Conservation (phyloP, 2,329 filamentous ascomycete genomes). For the Immersiporthe knoxdaviesiana region DNA sequence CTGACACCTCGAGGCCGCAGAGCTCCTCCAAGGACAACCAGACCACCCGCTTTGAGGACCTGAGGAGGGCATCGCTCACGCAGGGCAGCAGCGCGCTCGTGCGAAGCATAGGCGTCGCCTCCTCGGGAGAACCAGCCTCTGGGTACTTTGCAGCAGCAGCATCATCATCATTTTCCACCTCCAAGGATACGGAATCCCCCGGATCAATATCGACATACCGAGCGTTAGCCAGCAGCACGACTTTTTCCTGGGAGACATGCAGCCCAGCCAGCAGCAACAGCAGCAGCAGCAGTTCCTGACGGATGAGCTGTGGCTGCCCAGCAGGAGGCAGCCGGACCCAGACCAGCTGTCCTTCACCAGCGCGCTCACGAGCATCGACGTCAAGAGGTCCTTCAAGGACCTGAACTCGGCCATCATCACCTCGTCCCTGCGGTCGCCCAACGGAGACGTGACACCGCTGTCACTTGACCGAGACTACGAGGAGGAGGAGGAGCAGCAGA, state of each 20-base stretch:
- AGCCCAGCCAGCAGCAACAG: conserved; percentile 15
- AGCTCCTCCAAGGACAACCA: conserved; percentile 41
- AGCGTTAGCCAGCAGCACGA: conserved; percentile 10
- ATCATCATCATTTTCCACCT: too few species aligned
- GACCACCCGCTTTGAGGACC: conserved; percentile 32
- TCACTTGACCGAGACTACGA: conserved; percentile 14
- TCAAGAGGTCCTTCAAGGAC: conserved; percentile 26
- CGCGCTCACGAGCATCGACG: conserved; percentile 32
- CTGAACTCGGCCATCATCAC: background rate
- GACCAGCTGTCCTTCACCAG: conserved; percentile 34
- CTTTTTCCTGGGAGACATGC: conserved; percentile 5
- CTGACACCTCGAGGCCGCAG: conserved; percentile 48
- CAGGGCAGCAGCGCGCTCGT: conserved; percentile 9
- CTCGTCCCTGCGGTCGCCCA: conserved; percentile 3
- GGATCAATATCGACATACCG: conserved; percentile 20
- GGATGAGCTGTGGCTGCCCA: conserved; percentile 30
- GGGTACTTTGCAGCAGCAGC: background rate
- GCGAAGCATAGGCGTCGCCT: background rate
- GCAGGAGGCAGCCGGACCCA: conserved; percentile 33
- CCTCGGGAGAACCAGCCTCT: background rate
- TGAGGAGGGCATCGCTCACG: conserved; percentile 15
- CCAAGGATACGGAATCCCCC: conserved; percentile 12
- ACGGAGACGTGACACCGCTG: conserved; percentile 20
- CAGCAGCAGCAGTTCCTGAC: conserved; percentile 14
- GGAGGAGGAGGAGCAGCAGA: background rate